Base-by-base conservation (phyloP, 75 land plant species). In the Pinus albicaulis region DNA sequence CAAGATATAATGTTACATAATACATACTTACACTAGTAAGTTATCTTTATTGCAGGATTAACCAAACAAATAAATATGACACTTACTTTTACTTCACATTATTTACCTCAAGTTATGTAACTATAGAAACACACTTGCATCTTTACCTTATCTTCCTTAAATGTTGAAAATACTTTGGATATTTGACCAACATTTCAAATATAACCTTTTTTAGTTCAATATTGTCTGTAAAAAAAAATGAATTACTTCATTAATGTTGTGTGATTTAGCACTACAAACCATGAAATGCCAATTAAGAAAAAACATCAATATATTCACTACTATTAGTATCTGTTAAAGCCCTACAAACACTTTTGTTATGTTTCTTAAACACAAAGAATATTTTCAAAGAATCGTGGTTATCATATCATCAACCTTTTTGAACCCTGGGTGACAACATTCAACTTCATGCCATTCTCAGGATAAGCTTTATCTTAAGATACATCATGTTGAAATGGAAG, bases 101-200 rank as follows among this genome's bases (percentile, higher is more conserved):
- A n/a, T n/a, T n/a, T n/a, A n/a, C n/a, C n/a, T n/a, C n/a, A 34
- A 34, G 80, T 92, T 92, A 22, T 79, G 80, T n/a, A 92, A 85
- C 15, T 92, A 84, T 14, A 92, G 71, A 72, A 90, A 89, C 76
- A 90, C 90, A 22, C 90, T 92, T 11, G 90, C 90, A 60, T 92
- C 95, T 59, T 92, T 92, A 72, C 90, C 65, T 90, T 53, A 22
- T 92, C 90, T 41, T 92, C 95, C 76, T 90, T 92, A 75, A 92
- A 92, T 12, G 95, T 83, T 1, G 92, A 82, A 71, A 92, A 92
- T 36, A 92, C 91, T 84, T 92, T 74, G 90, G 78, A 78, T 92
- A 90, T 48, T 84, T 90, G 44, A 92, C 92, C 61, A 92, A 74
- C 59, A 92, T 92, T 11, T 92, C 90, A 19, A 90, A n/a, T n/a